Percentiles rank a stretch among this genome's conserved stretches.
Conservation (phyloP, 2,329 filamentous ascomycete species). For the Aspergillus hiratsukae region DNA sequence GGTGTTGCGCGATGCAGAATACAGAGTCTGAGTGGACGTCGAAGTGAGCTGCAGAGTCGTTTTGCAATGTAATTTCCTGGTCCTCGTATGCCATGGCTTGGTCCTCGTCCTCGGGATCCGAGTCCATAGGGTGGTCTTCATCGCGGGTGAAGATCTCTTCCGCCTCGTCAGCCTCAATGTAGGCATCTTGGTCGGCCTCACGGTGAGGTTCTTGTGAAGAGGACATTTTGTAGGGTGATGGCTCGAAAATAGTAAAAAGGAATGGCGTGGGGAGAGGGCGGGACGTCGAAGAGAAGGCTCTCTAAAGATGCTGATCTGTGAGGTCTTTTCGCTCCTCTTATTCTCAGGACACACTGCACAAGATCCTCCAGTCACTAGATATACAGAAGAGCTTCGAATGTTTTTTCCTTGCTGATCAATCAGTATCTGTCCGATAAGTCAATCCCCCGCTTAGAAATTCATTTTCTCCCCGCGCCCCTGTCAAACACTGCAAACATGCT, state of each 20-base stretch:
- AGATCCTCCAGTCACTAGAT: neutral
- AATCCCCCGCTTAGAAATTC: slow-evolving; percentile 26
- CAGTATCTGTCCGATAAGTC: slow-evolving; percentile 8
- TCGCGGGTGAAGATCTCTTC: slow-evolving; percentile 70
- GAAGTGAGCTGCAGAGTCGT: slow-evolving; percentile 91
- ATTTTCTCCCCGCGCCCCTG: slow-evolving; percentile 18
- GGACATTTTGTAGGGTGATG: slow-evolving; percentile 23
- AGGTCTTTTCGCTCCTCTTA: slow-evolving; percentile 3
- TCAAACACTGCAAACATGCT: slow-evolving; percentile 23
- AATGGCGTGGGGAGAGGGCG: neutral
- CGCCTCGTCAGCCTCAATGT: slow-evolving; percentile 72
- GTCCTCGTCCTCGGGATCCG: slow-evolving; percentile 57
- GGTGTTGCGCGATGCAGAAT: slow-evolving; percentile 93
- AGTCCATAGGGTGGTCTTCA: slow-evolving; percentile 72
- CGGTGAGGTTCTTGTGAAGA: slow-evolving; percentile 33
- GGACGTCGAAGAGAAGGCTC: neutral
- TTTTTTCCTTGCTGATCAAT: slow-evolving; percentile 6
- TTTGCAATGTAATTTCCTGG: slow-evolving; percentile 74
- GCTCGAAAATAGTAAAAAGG: neutral
- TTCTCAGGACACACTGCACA: neutral
- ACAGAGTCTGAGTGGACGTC: slow-evolving; percentile 86
- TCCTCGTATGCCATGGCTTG: slow-evolving; percentile 46
- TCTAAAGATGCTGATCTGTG: neutral
- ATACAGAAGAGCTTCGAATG: slow-evolving; percentile 1
- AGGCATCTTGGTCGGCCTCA: slow-evolving; percentile 62